Evolutionary conservation across 163 green algal genomes (phyloP), one percentile per base, ranked within the genome.

Genomic region (Scenedesmus sp.): DNA sequence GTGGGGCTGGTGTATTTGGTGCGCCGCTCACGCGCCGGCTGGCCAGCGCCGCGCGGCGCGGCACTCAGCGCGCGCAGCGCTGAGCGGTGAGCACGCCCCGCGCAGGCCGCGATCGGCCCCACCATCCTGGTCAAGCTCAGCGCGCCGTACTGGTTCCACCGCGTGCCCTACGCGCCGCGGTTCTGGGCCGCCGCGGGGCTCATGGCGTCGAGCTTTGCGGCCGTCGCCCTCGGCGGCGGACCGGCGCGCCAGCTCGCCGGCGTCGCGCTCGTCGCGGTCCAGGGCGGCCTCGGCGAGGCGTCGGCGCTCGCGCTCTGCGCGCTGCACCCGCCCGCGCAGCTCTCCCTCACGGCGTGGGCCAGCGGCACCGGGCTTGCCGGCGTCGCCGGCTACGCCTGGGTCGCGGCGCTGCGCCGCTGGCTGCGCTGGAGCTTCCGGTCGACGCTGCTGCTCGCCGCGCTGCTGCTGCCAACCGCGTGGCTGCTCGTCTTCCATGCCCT

Each of bases 1-100:
- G 90, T 93, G 0, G 90, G 90, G 1, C 58, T 91, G 9, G 87
- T 92, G 7, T 94, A 93, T 69, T 75, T 93, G 4, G n/a, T n/a
- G n/a, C n/a, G n/a, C n/a, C n/a, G n/a, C n/a, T n/a, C n/a, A n/a
- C n/a, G n/a, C n/a, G n/a, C n/a, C n/a, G n/a, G n/a, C n/a, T n/a
- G n/a, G n/a, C n/a, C n/a, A n/a, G n/a, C n/a, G n/a, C n/a, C n/a
- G n/a, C n/a, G n/a, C n/a, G n/a, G n/a, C n/a, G n/a, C n/a, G n/a
- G n/a, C n/a, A n/a, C n/a, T n/a, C n/a, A n/a, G n/a, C n/a, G n/a
- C n/a, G n/a, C n/a, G n/a, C n/a, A n/a, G n/a, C n/a, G n/a, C n/a
- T n/a, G n/a, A n/a, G n/a, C n/a, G n/a, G n/a, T n/a, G n/a, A n/a
- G n/a, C n/a, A n/a, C n/a, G n/a, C n/a, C n/a, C n/a, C n/a, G n/a